A percentile compares a stretch with the other conserved stretches of the same genome.
Evolutionary conservation across 176 grass and related monocot species (phyloP).

Genomic region (Ananas comosus): DNA sequence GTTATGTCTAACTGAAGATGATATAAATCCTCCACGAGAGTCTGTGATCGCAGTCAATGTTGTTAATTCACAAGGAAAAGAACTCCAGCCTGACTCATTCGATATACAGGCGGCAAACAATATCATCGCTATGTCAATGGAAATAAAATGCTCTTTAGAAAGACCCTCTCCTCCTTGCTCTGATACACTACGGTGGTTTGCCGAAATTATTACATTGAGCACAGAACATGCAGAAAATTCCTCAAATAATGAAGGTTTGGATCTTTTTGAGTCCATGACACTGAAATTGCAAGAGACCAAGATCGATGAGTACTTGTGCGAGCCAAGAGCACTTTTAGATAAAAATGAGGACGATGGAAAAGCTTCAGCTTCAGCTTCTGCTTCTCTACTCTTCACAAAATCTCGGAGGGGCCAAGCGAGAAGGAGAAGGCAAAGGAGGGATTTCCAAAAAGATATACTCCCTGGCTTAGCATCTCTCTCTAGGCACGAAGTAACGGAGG

Average conservation of each 20-base stretch:
- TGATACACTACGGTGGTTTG: conserved; percentile 56
- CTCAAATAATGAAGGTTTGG: conserved; percentile 40
- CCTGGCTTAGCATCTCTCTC: conserved; percentile 64
- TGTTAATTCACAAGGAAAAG: conserved; percentile 12
- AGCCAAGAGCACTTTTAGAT: conserved; percentile 19
- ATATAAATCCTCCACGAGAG: conserved; percentile 20
- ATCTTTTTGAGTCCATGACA: conserved; percentile 71
- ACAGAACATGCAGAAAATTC: conserved; percentile 11
- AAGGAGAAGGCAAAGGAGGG: conserved; percentile 54
- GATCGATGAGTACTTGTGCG: conserved; percentile 47
- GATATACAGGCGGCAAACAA: conserved; percentile 44
- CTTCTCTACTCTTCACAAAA: conserved; percentile 40
- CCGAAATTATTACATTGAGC: conserved; percentile 34
- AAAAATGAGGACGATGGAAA: conserved; percentile 32
- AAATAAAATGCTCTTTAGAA: conserved; percentile 20
- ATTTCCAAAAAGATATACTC: conserved; percentile 87
- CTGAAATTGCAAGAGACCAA: conserved; percentile 75
- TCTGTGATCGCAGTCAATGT: background rate
- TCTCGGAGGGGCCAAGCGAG: conserved; percentile 59
- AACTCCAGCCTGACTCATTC: background rate
- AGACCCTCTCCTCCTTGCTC: conserved; percentile 5
- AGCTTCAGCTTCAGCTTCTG: conserved; percentile 10
- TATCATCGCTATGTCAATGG: conserved; percentile 56
- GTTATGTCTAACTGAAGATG: conserved; percentile 21
- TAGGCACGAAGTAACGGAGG: conserved; percentile 74